Conservation (phyloP, 306 rosid genomes). For the Prunus salicina region DNA sequence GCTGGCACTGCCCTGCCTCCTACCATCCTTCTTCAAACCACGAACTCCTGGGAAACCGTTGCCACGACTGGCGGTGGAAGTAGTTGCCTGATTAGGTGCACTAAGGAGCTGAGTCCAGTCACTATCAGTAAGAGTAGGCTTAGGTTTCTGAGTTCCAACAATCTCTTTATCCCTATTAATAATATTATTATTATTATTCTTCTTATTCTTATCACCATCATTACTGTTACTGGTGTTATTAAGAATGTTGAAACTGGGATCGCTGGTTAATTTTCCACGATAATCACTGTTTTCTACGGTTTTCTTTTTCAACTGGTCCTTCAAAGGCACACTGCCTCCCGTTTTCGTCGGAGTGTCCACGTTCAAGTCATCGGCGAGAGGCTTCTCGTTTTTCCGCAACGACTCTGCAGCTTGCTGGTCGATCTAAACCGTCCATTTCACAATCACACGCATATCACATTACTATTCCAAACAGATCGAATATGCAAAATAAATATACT, state of each 20-base stretch:
- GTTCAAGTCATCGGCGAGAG: constrained; percentile 41
- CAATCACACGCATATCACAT: constrained; percentile 8
- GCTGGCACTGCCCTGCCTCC: constrained; percentile 42
- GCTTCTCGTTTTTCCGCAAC: constrained; percentile 70
- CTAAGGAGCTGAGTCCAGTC: constrained; percentile 94
- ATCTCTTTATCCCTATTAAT: constrained; percentile 28
- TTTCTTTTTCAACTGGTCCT: constrained; percentile 84
- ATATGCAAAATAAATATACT: neutral
- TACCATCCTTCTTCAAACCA: constrained; percentile 46
- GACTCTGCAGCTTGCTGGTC: constrained; percentile 99
- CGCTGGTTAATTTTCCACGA: constrained; percentile 55
- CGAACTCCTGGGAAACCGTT: constrained; percentile 42
- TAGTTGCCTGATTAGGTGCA: constrained; percentile 41
- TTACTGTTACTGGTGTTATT: neutral
- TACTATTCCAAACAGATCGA: neutral
- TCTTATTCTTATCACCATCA: constrained; percentile 1
- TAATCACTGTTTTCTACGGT: constrained; percentile 41
- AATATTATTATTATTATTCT: neutral
- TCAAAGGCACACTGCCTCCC: constrained; percentile 56
- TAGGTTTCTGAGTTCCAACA: constrained; percentile 41
- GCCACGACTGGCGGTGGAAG: constrained; percentile 37
- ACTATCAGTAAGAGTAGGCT: constrained; percentile 52
- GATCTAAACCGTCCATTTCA: constrained; percentile 57
- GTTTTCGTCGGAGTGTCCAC: constrained; percentile 45
- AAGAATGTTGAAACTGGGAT: constrained; percentile 38